phyloP scores from a whole-genome alignment of 73 alveolate species.

The Chromera velia region DNA sequence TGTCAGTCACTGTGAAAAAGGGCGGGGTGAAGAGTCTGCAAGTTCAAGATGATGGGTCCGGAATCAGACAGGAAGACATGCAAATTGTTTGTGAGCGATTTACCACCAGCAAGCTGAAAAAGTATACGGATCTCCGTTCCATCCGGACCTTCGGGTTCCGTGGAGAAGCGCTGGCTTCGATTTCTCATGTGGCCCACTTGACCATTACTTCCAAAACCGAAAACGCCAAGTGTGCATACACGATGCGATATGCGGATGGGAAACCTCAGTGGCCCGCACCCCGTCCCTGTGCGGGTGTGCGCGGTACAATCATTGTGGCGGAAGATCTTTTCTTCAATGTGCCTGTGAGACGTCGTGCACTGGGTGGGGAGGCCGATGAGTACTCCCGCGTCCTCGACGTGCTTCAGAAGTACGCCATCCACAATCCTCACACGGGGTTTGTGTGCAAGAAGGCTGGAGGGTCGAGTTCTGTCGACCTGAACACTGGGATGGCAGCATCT shows the following conservation, averaged over 20 bases:
- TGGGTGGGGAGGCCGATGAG: slow-evolving; percentile 49
- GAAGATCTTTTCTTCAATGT: slow-evolving; percentile 61
- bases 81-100: slow-evolving; percentile 82
- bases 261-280: slow-evolving; percentile 19
- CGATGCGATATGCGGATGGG: slow-evolving; percentile 52
- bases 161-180: slow-evolving; percentile 88
- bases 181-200: slow-evolving; percentile 71
- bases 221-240: slow-evolving; percentile 55
- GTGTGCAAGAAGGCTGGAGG: slow-evolving; percentile 11
- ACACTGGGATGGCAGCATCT: background rate
- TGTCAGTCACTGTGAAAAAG: slow-evolving; percentile 48
- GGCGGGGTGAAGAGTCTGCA: slow-evolving; percentile 76
- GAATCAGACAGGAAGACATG: slow-evolving; percentile 66
- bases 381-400: slow-evolving; percentile 54
- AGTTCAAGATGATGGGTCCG: slow-evolving; percentile 80
- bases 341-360: slow-evolving; percentile 47
- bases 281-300: slow-evolving; percentile 49
- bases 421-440: slow-evolving; percentile 47
- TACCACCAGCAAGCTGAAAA: slow-evolving; percentile 73
- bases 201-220: slow-evolving; percentile 66
- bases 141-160: slow-evolving; percentile 84
- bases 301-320: slow-evolving; percentile 54
- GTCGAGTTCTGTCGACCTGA: background rate
- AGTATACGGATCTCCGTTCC: slow-evolving; percentile 59
- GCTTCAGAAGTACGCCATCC: slow-evolving; percentile 57